phyloP scores from a whole-genome alignment of 1,284 basidiomycete genomes.

The Leccinum subfulvum region DNA sequence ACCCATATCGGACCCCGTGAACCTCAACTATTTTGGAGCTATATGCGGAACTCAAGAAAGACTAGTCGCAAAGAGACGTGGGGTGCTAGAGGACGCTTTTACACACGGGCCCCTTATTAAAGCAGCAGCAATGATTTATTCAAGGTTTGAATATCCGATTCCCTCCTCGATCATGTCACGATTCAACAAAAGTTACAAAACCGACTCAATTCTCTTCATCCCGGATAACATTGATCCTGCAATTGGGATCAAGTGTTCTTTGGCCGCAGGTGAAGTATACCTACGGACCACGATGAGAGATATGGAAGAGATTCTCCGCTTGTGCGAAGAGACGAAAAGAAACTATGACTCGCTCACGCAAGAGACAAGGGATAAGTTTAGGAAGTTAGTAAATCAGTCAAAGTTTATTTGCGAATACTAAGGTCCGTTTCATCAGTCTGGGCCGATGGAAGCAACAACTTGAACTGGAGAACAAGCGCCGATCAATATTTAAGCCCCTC shows the following conservation, averaged over 20 bases:
- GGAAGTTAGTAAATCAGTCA: not conserved
- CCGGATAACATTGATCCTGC: not conserved
- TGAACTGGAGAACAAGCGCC: not conserved
- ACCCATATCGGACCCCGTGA: constrained; percentile 14
- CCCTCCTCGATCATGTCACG: too few relatives aligned
- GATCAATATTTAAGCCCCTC: constrained; percentile 6
- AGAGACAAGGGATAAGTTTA: too few relatives aligned
- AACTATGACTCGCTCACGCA: not conserved
- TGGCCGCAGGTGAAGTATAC: constrained; percentile 9
- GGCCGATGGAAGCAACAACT: constrained; percentile 1
- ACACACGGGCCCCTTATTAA: not conserved
- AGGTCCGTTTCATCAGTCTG: constrained; percentile 7
- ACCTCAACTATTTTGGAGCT: not conserved
- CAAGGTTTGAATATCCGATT: too few relatives aligned
- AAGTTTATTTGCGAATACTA: not conserved
- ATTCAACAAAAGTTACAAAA: not conserved
- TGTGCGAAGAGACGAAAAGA: not conserved
- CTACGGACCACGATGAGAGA: constrained; percentile 13
- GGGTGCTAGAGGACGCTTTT: not conserved
- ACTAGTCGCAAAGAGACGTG: too few relatives aligned
- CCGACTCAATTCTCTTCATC: too few relatives aligned
- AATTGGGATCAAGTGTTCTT: not conserved
- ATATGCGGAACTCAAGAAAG: not conserved
- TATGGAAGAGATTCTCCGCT: constrained; percentile 2
- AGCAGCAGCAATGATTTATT: too few relatives aligned